These are phyloP conservation scores for Bisporella sp. DNA, from an alignment of 2,329 filamentous ascomycete genomes.

Conservation along the genomic window DNA sequence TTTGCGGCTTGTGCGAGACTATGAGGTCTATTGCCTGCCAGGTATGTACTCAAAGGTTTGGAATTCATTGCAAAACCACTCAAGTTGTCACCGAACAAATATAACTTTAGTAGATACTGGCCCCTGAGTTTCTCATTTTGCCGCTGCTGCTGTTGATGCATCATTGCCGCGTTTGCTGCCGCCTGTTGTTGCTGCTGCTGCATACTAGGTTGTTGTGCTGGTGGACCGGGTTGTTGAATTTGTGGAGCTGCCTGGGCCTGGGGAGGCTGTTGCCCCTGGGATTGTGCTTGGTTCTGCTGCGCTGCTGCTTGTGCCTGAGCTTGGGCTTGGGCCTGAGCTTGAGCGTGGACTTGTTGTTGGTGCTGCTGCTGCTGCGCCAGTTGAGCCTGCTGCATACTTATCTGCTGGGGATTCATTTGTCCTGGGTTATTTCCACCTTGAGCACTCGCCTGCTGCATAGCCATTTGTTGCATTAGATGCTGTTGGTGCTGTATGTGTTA, in stretches of 20 bases:
- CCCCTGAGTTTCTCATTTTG: constrained; percentile 38
- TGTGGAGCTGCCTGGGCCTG: constrained; percentile 34
- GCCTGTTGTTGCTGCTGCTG: constrained; percentile 16
- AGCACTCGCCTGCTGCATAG: constrained; percentile 40
- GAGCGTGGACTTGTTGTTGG: constrained; percentile 31
- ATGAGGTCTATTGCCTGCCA: constrained; percentile 15
- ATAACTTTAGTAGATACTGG: constrained; percentile 50
- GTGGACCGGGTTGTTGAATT: constrained; percentile 30
- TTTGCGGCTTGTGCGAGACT: constrained; percentile 40
- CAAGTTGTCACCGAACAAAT: constrained; percentile 57
- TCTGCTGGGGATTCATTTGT: constrained; percentile 41
- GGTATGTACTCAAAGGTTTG: constrained; percentile 18
- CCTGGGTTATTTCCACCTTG: constrained; percentile 33
- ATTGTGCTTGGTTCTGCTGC: constrained; percentile 44
- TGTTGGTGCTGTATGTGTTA: constrained; percentile 18
- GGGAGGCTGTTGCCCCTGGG: constrained; percentile 35
- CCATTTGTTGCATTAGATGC: constrained; percentile 41
- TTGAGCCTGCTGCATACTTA: constrained; percentile 38
- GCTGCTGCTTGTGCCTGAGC: constrained; percentile 36
- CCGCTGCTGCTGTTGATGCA: constrained; percentile 33
- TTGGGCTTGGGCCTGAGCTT: constrained; percentile 31
- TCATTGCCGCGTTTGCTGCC: constrained; percentile 15
- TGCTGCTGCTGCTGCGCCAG: constrained; percentile 31
- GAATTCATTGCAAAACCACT: constrained; percentile 47
- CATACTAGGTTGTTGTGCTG: constrained; percentile 32